phyloP scores from a whole-genome alignment of 164 flowering plant genomes.

The Vitis amurensis region DNA sequence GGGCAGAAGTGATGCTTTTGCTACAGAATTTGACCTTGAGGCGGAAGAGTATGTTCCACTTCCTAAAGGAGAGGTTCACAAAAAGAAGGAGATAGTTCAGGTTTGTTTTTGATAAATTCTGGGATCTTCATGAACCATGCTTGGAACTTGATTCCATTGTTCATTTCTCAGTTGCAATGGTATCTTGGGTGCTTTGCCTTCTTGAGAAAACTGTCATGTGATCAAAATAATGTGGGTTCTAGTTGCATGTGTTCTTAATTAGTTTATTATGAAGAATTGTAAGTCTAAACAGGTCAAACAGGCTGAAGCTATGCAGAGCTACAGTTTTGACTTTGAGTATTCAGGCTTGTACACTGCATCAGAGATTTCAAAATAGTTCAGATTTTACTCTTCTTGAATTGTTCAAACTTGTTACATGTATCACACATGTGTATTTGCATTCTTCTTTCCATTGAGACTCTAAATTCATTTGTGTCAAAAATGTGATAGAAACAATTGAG shows the following conservation, averaged over 20 bases:
- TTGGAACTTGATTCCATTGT: background rate
- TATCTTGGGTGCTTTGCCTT: background rate
- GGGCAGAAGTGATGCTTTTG: conserved; percentile 98
- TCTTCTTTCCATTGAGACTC: too few species aligned
- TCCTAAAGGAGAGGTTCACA: conserved; percentile 99
- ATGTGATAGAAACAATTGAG: too few species aligned
- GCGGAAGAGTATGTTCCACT: conserved; percentile 99
- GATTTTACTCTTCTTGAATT: background rate
- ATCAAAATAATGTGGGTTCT: background rate
- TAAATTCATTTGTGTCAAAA: too few species aligned
- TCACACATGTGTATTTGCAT: too few species aligned
- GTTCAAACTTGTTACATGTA: too few species aligned
- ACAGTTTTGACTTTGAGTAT: background rate
- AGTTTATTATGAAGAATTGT: background rate
- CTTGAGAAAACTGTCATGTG: background rate
- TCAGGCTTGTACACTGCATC: background rate
- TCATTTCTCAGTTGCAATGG: background rate
- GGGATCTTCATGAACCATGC: background rate
- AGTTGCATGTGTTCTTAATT: background rate
- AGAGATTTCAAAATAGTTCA: background rate
- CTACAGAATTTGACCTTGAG: conserved; percentile 97
- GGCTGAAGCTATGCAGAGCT: background rate
- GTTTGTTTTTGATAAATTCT: conserved; percentile 28
- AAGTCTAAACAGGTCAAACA: background rate
- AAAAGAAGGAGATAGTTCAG: conserved; percentile 98